These are phyloP conservation scores for Berberis thunbergii DNA, from an alignment of 164 flowering plant genomes.

Conservation along the genomic window DNA sequence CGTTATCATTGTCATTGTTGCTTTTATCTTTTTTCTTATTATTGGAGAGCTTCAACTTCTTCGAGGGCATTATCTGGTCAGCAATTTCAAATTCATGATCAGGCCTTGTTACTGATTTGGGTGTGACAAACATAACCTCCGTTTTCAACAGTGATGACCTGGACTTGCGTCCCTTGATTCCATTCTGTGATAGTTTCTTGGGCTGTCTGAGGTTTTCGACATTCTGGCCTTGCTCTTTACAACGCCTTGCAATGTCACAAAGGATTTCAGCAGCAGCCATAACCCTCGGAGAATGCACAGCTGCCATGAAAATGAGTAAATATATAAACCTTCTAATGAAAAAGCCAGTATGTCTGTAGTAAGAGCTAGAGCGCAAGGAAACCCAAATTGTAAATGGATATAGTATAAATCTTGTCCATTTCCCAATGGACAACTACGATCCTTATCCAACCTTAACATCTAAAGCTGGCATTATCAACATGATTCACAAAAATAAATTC, in stretches of 20 bases:
- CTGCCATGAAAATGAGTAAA: conserved; percentile 19
- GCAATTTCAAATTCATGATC: conserved; percentile 7
- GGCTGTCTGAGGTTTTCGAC: conserved; percentile 31
- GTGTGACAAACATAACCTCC: conserved; percentile 14
- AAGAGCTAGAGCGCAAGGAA: neutral
- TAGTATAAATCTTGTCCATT: too few relatives aligned
- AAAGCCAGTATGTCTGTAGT: too few relatives aligned
- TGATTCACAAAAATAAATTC: neutral
- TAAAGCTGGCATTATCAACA: neutral
- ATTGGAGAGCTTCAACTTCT: conserved; percentile 30
- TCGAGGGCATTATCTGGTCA: conserved; percentile 26
- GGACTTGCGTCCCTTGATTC: conserved; percentile 45
- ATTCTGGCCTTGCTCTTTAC: conserved; percentile 19
- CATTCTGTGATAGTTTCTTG: conserved; percentile 46
- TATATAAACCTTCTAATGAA: neutral
- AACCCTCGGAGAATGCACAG: conserved; percentile 29
- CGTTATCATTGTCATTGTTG: conserved; percentile 13
- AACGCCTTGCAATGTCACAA: conserved; percentile 33
- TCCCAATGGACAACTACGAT: neutral
- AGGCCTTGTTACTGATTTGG: conserved; percentile 14
- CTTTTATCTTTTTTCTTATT: conserved; percentile 24
- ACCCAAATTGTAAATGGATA: too few relatives aligned
- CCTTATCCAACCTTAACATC: too few relatives aligned
- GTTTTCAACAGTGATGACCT: conserved; percentile 26
- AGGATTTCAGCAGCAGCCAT: conserved; percentile 75